Evolutionary conservation across 805 yeast genomes (phyloP), one percentile per base, ranked within the genome.

Genomic region (Saccharomycopsis selenospora): DNA sequence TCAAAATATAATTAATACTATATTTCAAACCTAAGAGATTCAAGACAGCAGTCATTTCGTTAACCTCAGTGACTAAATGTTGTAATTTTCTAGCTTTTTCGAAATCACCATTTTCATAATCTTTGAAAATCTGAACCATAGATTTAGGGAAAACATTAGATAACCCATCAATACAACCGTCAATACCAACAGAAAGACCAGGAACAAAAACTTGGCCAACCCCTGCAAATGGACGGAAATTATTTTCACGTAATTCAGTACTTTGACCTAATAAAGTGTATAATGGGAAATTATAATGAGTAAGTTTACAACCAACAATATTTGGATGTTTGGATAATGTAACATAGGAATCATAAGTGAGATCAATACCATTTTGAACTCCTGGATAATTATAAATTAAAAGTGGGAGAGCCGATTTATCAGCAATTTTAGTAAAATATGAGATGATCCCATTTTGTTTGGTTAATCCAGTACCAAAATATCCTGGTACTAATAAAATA

Each of bases 101-200:
- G 41, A 54, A 42, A 42, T 69, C 60, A 20, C 73, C 74, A 13
- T 60, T 61, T 36, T 63, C 60, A 48, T 52, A 59, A 23, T 60
- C 50, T 36, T 64, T 60, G 49, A 59, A 69, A 30, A 75, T 58
- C 48, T 60, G 61, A 42, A 69, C 70, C 46, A 69, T 66, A 3
- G 68, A 57, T 60, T 71, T 72, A 46, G 80, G 80, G 61, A 66
- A 73, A 17, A 72, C 73, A 14, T 75, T 76, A 20, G 74, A 65
- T 42, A 73, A 60, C 4, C 76, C 79, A 57, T 73, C 78, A 48
- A 75, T 71, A 24, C 76, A 67, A 24, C 78, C 79, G 43, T 63
- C 61, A 43, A 64, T 65, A 10, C 76, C 76, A 14, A 71, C 67
- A 3, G 69, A 50, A 43, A 72, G 58, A 24, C 69, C 69, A 13